These are phyloP conservation scores for Neonectria sp. DNA, from an alignment of 2,329 filamentous ascomycete species.

Conservation along the genomic window DNA sequence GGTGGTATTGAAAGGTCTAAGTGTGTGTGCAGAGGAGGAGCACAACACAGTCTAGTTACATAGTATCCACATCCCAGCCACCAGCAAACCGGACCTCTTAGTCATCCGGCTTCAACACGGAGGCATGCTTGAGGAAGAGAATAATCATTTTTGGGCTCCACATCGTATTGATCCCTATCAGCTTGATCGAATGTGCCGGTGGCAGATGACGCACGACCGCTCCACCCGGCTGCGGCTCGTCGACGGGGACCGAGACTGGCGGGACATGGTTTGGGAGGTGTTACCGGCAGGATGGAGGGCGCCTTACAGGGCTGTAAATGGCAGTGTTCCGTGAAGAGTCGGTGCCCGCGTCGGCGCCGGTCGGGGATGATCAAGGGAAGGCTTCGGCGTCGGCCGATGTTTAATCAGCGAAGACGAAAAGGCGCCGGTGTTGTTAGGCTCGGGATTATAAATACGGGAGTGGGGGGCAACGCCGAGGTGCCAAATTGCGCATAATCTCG, in stretches of 20 bases:
- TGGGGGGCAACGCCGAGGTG: not conserved
- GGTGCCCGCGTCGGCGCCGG: slow-evolving; percentile 22
- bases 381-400: slow-evolving; percentile 24
- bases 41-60: no score
- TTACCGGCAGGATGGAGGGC: no score
- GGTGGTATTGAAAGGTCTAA: no score
- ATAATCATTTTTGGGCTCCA: no score
- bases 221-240: slow-evolving; percentile 31
- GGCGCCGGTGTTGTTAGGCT: not conserved
- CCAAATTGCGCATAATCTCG: slow-evolving; percentile 14
- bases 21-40: no score
- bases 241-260: slow-evolving; percentile 24
- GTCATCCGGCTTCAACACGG: no score
- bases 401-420: slow-evolving; percentile 17
- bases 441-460: slow-evolving; percentile 5
- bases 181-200: no score
- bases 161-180: no score
- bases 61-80: no score
- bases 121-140: no score
- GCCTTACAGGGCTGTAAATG: not conserved
- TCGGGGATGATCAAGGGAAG: not conserved
- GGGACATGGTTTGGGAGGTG: no score
- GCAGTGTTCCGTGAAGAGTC: slow-evolving; percentile 7
- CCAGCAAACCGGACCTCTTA: no score
- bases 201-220: slow-evolving; percentile 58